Evolutionary conservation across 371 early-diverging fungal species (phyloP), one percentile per base, ranked within the genome.

Genomic region (Gilbertella persicaria): DNA sequence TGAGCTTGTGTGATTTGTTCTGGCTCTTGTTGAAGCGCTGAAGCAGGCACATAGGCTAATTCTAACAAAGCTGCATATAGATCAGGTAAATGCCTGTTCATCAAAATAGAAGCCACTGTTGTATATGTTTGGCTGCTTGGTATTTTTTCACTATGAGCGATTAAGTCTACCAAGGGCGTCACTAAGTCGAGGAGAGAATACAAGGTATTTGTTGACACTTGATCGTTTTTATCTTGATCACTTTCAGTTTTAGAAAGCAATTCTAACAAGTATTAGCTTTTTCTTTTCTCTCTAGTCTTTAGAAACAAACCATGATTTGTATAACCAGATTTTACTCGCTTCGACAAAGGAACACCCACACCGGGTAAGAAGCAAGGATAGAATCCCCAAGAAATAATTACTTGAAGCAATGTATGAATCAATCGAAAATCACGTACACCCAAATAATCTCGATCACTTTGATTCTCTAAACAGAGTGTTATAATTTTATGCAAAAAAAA

Each of bases 381-480:
- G 2, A 86, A 65, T 5, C 88, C 88, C 88, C 88, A 88, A 25
- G 80, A 81, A 9, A 86, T 64, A 19, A 85, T 64, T 14, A 86
- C 80, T 64, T 88, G 86, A 12, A 85, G 54, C 63, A 88, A 60
- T 5, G 86, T 85, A 50, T 84, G 82, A 20, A 86, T 66, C 52
- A 86, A 62, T n/a, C 84, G 67, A 35, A 82, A 64, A 53, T 86
- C 86, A 61, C 82, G 67, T 19, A 86, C 75, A 38, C 86, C 86
- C 24, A 86, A 60, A 36, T 73, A 51, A 30, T 86, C 86, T 28
- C 60, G 57, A 19, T 71, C 64, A 12, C 42, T 44, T 21, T 60
- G 50, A 45, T 47, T 39, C 28, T 46, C 47, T 55, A 43, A 37
- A 14, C n/a, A n/a, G n/a, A n/a, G n/a, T n/a, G n/a, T n/a, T n/a